A percentile compares a stretch with the other conserved stretches of the same genome.
Conservation (phyloP, 257 asterid genomes). For the Mitragyna speciosa region DNA sequence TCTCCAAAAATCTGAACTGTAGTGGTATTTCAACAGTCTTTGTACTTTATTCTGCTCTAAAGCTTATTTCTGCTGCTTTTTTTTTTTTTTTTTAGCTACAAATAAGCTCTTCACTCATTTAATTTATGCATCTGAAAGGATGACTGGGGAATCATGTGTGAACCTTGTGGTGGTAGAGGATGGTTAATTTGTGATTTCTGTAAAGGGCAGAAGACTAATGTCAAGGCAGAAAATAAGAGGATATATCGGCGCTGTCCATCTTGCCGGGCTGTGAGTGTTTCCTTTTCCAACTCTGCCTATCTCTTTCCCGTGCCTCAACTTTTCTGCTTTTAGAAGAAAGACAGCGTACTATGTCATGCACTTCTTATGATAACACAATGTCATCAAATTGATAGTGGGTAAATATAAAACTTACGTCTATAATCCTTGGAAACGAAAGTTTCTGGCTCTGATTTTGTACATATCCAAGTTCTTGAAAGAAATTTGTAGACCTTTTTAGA, state of each 20-base stretch:
- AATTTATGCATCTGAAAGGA: constrained; percentile 35
- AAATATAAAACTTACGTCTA: not conserved
- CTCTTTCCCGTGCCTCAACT: not conserved
- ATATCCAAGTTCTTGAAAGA: not conserved
- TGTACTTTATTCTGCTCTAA: not conserved
- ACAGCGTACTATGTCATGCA: not conserved
- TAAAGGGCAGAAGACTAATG: constrained; percentile 74
- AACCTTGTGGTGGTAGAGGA: constrained; percentile 58
- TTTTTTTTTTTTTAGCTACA: not conserved
- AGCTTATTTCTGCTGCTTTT: not conserved
- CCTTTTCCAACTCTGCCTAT: not conserved
- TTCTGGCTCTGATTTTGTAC: not conserved
- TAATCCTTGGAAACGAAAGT: not conserved
- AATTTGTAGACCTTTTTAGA: too few species aligned
- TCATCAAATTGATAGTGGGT: not conserved
- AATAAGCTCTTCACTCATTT: constrained; percentile 10
- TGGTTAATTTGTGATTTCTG: constrained; percentile 80
- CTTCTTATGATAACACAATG: not conserved
- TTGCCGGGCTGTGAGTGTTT: constrained; percentile 71
- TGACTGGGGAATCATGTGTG: constrained; percentile 55
- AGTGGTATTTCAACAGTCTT: not conserved
- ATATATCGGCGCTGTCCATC: constrained; percentile 76
- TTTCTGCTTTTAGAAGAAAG: not conserved
- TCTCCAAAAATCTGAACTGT: not conserved
- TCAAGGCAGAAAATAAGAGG: constrained; percentile 54